phyloP scores from a whole-genome alignment of 2,329 filamentous ascomycete species.

The Xylaria hypoxylon region DNA sequence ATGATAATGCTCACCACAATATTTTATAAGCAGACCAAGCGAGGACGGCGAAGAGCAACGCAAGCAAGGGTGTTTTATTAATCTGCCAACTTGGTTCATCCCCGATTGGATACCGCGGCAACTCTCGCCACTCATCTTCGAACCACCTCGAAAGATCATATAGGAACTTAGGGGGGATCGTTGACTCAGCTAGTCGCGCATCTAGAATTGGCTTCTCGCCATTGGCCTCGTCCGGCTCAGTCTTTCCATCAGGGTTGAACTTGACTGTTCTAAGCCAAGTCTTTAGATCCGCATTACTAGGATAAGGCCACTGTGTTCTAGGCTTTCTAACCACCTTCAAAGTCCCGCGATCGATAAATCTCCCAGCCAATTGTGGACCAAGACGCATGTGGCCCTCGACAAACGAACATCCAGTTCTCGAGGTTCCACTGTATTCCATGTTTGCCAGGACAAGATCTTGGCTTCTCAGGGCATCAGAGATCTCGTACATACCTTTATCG shows the following conservation, averaged over 20 bases:
- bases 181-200: neutral
- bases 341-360: constrained; percentile 38
- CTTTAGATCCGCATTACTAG: neutral
- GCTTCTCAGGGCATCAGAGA: neutral
- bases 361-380: constrained; percentile 37
- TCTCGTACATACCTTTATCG: neutral
- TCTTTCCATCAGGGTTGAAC: constrained; percentile 32
- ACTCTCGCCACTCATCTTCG: constrained; percentile 32
- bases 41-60: neutral
- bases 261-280: constrained; percentile 26
- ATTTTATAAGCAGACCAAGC: neutral
- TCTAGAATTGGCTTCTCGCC: constrained; percentile 25
- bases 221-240: neutral
- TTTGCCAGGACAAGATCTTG: constrained; percentile 14
- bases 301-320: neutral
- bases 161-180: neutral
- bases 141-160: constrained; percentile 31
- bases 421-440: constrained; percentile 25
- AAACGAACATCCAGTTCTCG: constrained; percentile 26
- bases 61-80: neutral
- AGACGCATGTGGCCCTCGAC: constrained; percentile 37
- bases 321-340: constrained; percentile 7
- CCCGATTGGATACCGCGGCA: too few relatives aligned
- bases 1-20: neutral
- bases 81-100: neutral